Evolutionary conservation across 2,329 filamentous ascomycete genomes (phyloP), one percentile per base, ranked within the genome.

Genomic region (Diaporthe sp.): DNA sequence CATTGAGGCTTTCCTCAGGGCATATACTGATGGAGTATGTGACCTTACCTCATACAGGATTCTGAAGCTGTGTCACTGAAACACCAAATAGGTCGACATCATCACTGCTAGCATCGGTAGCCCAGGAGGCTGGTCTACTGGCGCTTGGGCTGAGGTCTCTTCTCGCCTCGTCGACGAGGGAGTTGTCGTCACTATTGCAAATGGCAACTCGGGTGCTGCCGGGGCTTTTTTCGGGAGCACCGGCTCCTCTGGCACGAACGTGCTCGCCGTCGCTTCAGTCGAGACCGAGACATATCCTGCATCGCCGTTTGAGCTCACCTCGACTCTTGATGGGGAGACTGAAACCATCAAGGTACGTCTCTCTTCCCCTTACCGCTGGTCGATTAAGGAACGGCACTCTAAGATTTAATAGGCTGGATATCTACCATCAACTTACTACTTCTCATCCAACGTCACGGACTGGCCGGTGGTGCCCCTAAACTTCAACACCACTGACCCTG

Each of bases 181-280:
- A 34, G 83, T 87, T 5, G 82, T 85, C 4, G 82, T 84, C 68
- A 84, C 83, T 3, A 81, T 86, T 57, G 83, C 86, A 1, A 85
- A 84, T 4, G 87, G 87, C 25, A 89, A 89, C 75, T 81, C 84
- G 44, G 87, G 87, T n/a, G 79, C 80, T 7, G 76, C 80, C 20
- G 87, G 87, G 4, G 78, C 86, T 0, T 88, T 87, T 77, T 85
- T 82, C 60, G 81, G 82, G 39, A 83, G 81, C 65, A 82, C 81
- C 34, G 85, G 85, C 4, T 82, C 86, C 13, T 82, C 84, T 5
- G 87, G 86, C 15, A 83, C 82, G 68, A 81, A 84, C 9, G 85
- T 86, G 13, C 84, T 85, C 20, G 83, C 86, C 3, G 83, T 88
- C 49, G 87, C 86, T 15, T 87, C 87, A 0, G 82, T 87, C 57